Percentiles rank a stretch among this genome's conserved stretches.
These are phyloP conservation scores for Kodamaea leandrae DNA, from an alignment of 805 yeast genomes.

Conservation along the genomic window DNA sequence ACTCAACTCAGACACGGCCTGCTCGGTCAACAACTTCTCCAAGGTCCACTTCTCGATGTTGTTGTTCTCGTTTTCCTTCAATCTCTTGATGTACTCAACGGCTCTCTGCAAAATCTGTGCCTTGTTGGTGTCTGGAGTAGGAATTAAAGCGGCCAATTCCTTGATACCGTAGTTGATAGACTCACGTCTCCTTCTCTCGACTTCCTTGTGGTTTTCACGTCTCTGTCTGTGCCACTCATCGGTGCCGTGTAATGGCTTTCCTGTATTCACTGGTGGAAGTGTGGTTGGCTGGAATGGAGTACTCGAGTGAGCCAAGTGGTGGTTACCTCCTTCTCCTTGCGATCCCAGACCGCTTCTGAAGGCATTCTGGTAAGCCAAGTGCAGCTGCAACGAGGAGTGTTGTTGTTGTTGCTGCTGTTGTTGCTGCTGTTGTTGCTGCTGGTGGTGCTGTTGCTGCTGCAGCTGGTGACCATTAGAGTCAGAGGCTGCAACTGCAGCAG, in stretches of 20 bases:
- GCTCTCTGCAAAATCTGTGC: conserved; percentile 86
- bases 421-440: conserved; percentile 20
- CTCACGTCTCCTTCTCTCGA: conserved; percentile 89
- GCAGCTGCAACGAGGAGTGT: conserved; percentile 11
- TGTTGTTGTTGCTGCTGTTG: conserved; percentile 15
- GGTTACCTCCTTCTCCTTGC: conserved; percentile 14
- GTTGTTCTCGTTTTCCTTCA: conserved; percentile 85
- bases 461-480: conserved; percentile 10
- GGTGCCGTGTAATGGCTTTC: conserved; percentile 67
- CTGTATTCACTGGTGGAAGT: conserved; percentile 21
- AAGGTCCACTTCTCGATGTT: conserved; percentile 93
- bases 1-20: conserved; percentile 80
- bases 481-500: conserved; percentile 26
- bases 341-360: conserved; percentile 18
- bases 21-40: conserved; percentile 89
- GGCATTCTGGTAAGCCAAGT: conserved; percentile 19
- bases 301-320: conserved; percentile 16
- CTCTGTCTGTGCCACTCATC: conserved; percentile 83
- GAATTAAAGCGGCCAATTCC: conserved; percentile 72
- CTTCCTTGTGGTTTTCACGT: conserved; percentile 91
- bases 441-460: conserved; percentile 12
- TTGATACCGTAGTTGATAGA: conserved; percentile 84
- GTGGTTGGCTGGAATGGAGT: conserved; percentile 34
- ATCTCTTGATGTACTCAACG: conserved; percentile 83
- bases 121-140: conserved; percentile 83